Conservation (phyloP, 2,329 filamentous ascomycete genomes). For the Cryphonectria naterciae region DNA sequence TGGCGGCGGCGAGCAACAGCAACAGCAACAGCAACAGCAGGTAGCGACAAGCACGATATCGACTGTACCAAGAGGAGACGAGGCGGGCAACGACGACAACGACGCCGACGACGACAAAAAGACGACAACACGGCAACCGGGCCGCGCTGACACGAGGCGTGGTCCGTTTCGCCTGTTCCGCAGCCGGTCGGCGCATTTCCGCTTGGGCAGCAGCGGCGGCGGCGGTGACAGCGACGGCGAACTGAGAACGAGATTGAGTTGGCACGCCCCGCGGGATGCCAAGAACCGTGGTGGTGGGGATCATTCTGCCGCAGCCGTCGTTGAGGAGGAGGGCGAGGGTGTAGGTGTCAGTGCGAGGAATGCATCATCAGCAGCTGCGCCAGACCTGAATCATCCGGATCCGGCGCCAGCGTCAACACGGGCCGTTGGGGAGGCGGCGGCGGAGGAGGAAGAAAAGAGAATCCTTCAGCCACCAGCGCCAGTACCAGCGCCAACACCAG, state of each 20-base stretch:
- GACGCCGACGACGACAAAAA: background rate
- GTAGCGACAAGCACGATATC: background rate
- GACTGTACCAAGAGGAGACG: background rate
- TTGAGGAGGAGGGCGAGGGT: background rate
- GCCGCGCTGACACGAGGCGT: slow-evolving; percentile 1
- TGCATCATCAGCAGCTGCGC: slow-evolving; percentile 29
- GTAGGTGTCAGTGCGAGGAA: slow-evolving; percentile 3
- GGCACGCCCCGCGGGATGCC: slow-evolving; percentile 2
- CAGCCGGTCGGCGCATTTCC: slow-evolving; percentile 21
- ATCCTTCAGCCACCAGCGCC: background rate
- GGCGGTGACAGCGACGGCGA: background rate
- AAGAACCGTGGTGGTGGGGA: background rate
- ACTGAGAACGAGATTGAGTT: slow-evolving; percentile 7
- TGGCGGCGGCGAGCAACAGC: background rate
- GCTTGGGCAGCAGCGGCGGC: background rate
- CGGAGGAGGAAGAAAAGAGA: background rate
- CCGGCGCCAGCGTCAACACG: background rate
- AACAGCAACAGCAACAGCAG: background rate
- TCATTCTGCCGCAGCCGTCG: background rate
- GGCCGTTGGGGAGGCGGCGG: background rate
- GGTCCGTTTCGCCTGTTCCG: slow-evolving; percentile 15
- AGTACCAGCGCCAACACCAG: background rate
- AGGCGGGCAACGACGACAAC: background rate
- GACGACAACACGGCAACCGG: background rate
- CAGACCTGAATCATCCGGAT: slow-evolving; percentile 1